Evolutionary conservation across 805 yeast species (phyloP).

Genomic region (Wickerhamiella allomyrinae): DNA sequence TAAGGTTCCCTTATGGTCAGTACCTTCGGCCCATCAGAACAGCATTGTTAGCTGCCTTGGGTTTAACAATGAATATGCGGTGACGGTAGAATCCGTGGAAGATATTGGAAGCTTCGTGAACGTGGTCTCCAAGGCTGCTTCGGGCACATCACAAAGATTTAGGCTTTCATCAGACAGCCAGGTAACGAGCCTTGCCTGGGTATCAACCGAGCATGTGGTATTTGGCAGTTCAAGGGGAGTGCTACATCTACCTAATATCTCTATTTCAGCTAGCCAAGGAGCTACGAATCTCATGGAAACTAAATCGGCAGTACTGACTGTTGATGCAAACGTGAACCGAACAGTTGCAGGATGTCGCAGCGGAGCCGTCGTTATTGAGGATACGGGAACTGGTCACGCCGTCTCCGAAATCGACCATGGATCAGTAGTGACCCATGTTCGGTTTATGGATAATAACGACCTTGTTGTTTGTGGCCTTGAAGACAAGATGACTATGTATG

Average conservation of each 20-base stretch:
- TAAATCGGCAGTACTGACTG: neutral
- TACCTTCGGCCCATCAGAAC: neutral
- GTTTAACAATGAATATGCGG: neutral
- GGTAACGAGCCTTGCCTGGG: neutral
- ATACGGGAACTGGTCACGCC: neutral
- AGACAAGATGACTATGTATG: slow-evolving; percentile 12
- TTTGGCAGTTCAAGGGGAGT: neutral
- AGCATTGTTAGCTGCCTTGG: neutral
- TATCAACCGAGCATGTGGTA: neutral
- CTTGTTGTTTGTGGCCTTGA: slow-evolving; percentile 10
- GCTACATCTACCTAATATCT: neutral
- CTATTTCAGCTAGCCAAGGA: neutral
- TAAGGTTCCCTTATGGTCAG: neutral
- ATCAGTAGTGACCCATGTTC: slow-evolving; percentile 1
- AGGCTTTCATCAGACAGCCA: neutral
- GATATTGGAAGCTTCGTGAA: neutral
- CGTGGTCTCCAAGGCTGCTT: neutral
- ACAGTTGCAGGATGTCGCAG: slow-evolving; percentile 2
- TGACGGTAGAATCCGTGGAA: neutral
- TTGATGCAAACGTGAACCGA: neutral
- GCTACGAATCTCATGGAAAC: neutral
- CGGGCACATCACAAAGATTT: neutral
- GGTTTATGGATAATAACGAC: neutral
- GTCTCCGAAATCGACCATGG: neutral
- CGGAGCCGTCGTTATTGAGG: neutral